phyloP scores from a whole-genome alignment of 768 basidiomycete species.

The Pleurotus sapidus region DNA sequence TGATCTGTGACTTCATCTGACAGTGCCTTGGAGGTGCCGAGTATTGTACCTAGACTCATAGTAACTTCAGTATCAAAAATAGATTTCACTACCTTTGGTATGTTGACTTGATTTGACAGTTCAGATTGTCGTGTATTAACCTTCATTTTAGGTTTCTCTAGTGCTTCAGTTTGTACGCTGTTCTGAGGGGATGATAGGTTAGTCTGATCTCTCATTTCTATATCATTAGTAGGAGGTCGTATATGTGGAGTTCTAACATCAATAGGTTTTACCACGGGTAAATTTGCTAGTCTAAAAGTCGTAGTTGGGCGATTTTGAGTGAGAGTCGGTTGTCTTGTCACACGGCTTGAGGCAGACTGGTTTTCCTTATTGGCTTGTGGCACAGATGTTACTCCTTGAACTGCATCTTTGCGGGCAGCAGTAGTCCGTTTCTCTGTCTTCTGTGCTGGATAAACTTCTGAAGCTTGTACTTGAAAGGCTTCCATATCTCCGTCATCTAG shows the following conservation, averaged over 20 bases:
- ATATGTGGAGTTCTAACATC: background rate
- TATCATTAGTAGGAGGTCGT: background rate
- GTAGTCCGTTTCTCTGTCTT: background rate
- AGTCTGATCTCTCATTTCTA: background rate
- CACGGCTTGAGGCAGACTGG: no score
- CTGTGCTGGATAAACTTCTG: no score
- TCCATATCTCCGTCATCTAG: background rate
- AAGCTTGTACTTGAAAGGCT: background rate
- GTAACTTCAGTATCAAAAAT: conserved; percentile 1
- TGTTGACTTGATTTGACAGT: background rate
- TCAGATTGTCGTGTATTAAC: background rate
- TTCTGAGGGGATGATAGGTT: background rate
- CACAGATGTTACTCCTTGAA: background rate
- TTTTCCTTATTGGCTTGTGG: background rate
- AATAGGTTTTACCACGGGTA: background rate
- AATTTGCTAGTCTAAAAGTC: background rate
- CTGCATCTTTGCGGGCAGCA: background rate
- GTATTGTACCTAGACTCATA: background rate
- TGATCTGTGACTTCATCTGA: background rate
- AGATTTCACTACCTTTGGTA: background rate
- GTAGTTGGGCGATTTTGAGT: background rate
- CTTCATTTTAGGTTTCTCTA: no score
- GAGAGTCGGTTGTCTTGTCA: background rate
- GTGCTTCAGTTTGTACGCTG: background rate
- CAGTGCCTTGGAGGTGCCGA: background rate